phyloP scores from a whole-genome alignment of 1,139 yeast genomes.

The Zygosaccharomyces pseudobailii region DNA sequence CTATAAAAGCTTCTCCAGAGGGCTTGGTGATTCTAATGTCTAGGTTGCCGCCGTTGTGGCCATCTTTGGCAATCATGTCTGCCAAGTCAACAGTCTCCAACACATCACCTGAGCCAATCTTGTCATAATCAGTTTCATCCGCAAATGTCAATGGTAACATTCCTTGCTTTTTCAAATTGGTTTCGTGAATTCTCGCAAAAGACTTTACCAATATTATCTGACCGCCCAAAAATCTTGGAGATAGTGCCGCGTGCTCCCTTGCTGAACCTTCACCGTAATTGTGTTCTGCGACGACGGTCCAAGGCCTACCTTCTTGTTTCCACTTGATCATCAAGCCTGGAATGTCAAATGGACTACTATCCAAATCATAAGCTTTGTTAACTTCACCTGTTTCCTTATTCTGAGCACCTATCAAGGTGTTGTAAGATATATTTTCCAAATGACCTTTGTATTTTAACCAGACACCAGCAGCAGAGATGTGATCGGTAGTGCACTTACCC shows the following conservation, averaged over 20 bases:
- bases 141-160: constrained; percentile 91
- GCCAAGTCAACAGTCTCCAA: constrained; percentile 71
- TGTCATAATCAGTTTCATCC: constrained; percentile 83
- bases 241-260: constrained; percentile 96
- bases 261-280: constrained; percentile 99
- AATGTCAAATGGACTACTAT: constrained; percentile 71
- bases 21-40: constrained; percentile 68
- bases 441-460: constrained; percentile 99
- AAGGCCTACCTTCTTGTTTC: constrained; percentile 78
- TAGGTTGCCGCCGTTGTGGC: constrained; percentile 81
- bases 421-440: constrained; percentile 88
- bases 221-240: constrained; percentile 93
- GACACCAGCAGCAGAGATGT: constrained; percentile 98
- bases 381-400: constrained; percentile 96
- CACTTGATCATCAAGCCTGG: constrained; percentile 97
- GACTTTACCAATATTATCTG: constrained; percentile 84
- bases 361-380: constrained; percentile 81
- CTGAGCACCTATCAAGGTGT: constrained; percentile 94
- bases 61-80: constrained; percentile 75
- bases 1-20: constrained; percentile 64
- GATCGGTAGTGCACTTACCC: constrained; percentile 98
- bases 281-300: constrained; percentile 96
- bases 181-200: constrained; percentile 92
- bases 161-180: constrained; percentile 93
- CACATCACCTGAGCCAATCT: constrained; percentile 67